phyloP scores from a whole-genome alignment of 352 stramenopile species.

The Pythium brassicae region DNA sequence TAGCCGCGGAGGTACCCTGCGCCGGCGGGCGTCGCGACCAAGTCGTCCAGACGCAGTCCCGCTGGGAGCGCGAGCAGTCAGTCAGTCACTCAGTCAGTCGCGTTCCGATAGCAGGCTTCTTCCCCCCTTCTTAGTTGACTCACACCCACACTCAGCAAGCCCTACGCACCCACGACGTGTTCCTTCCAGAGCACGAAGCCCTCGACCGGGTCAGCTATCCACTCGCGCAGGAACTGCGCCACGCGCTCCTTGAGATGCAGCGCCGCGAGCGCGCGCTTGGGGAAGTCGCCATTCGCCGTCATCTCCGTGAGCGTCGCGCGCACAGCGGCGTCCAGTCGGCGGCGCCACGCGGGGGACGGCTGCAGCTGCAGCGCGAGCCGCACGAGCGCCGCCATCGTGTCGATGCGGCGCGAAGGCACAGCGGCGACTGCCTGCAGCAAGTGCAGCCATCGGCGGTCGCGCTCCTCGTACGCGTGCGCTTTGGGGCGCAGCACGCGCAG shows the following conservation, averaged over 20 bases:
- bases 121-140: not conserved
- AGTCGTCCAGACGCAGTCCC: slow-evolving; percentile 50
- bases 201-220: slow-evolving; percentile 65
- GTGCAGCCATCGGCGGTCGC: slow-evolving; percentile 65
- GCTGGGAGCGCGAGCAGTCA: slow-evolving; percentile 3
- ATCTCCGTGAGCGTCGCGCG: slow-evolving; percentile 26
- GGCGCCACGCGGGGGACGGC: slow-evolving; percentile 23
- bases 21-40: slow-evolving; percentile 58
- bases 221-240: slow-evolving; percentile 59
- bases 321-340: slow-evolving; percentile 22
- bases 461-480: slow-evolving; percentile 51
- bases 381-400: slow-evolving; percentile 44
- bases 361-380: slow-evolving; percentile 48
- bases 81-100: not conserved
- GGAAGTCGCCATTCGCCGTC: slow-evolving; percentile 13
- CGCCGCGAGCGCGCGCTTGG: slow-evolving; percentile 33
- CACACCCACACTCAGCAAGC: not conserved
- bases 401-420: slow-evolving; percentile 55
- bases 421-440: slow-evolving; percentile 55
- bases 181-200: slow-evolving; percentile 66
- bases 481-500: slow-evolving; percentile 42
- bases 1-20: slow-evolving; percentile 60
- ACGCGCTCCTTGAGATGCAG: slow-evolving; percentile 69
- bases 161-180: slow-evolving; percentile 53
- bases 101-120: not conserved